Evolutionary conservation across 2,329 filamentous ascomycete genomes (phyloP), one percentile per base, ranked within the genome.

Genomic region (Rutstroemia sp.): DNA sequence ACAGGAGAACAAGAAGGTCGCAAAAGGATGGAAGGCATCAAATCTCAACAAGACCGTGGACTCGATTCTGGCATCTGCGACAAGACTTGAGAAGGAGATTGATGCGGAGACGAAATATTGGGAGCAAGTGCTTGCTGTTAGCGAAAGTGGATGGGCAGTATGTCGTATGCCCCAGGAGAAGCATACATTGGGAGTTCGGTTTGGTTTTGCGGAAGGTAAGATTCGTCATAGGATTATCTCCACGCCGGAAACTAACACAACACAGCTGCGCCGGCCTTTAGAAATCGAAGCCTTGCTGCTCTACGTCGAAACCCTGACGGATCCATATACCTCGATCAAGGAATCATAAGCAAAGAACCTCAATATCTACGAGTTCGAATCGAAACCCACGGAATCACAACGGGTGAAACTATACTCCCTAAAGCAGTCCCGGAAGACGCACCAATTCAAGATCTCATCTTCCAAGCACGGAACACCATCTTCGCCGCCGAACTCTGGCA

Each of bases 401-500:
- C 81, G 3, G 89, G 88, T 39, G 75, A 74, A 53, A 81, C 78
- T 10, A 67, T 70, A 30, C 67, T 78, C 9, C 79, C 80, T 4
- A 74, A 76, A 44, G 77, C 79, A 2, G 72, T 82, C 5, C 75
- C 76, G 25, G 77, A 82, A 38, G 79, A 86, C 39, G 76, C 78
- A 2, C 75, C 80, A 1, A 74, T 92, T 8, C 83, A 89, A 62
- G 77, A 82, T 30, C 79, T 84, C 9, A 88, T 95, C 34, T 80
- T 86, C 17, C 82, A 88, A 64, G 87, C 89, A 2, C 80, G 89
- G 56, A 87, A 94, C 69, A 89, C 87, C 50, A 78, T 92, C 19
- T 91, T 89, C 64, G 84, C 88, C 27, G 86, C 92, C 67, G 94
- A 99, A 68, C 74, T 99, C 1, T 96, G 91, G 79, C 85, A 95